A percentile compares a stretch with the other conserved stretches of the same genome.
Conservation (phyloP, 2,329 filamentous ascomycete species). For the Capronia coronata region DNA sequence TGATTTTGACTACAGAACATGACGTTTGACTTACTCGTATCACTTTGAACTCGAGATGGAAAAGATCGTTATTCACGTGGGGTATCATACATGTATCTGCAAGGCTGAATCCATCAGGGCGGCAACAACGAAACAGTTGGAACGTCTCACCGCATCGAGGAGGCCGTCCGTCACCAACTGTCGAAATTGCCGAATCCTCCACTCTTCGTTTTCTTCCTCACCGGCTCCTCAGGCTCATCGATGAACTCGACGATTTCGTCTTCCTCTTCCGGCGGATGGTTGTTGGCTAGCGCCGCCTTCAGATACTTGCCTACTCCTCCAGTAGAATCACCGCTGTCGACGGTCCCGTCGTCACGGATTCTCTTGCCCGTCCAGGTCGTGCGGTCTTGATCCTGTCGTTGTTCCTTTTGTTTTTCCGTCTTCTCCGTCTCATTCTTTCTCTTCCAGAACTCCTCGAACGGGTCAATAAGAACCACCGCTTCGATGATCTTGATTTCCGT, state of each 20-base stretch:
- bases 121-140: too few species aligned
- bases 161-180: slow-evolving; percentile 56
- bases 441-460: slow-evolving; percentile 87
- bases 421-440: slow-evolving; percentile 61
- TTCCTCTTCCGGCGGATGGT: slow-evolving; percentile 25
- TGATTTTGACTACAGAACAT: too few species aligned
- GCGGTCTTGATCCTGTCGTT: slow-evolving; percentile 49
- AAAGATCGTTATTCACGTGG: too few species aligned
- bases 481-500: slow-evolving; percentile 76
- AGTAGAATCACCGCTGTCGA: slow-evolving; percentile 41
- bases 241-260: slow-evolving; percentile 53
- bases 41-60: too few species aligned
- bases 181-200: slow-evolving; percentile 94
- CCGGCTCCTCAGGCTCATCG: slow-evolving; percentile 62
- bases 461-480: slow-evolving; percentile 81
- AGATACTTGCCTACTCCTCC: slow-evolving; percentile 74
- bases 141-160: too few species aligned
- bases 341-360: slow-evolving; percentile 61
- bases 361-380: slow-evolving; percentile 96
- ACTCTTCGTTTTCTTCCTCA: slow-evolving; percentile 70
- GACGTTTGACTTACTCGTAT: too few species aligned
- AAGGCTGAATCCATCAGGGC: too few species aligned
- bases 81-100: too few species aligned
- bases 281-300: slow-evolving; percentile 44
- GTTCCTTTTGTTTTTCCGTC: slow-evolving; percentile 38